Percentiles rank a stretch among this genome's conserved stretches.
Evolutionary conservation across 2,329 filamentous ascomycete species (phyloP).

Genomic region (Pseudocercospora crystallina): DNA sequence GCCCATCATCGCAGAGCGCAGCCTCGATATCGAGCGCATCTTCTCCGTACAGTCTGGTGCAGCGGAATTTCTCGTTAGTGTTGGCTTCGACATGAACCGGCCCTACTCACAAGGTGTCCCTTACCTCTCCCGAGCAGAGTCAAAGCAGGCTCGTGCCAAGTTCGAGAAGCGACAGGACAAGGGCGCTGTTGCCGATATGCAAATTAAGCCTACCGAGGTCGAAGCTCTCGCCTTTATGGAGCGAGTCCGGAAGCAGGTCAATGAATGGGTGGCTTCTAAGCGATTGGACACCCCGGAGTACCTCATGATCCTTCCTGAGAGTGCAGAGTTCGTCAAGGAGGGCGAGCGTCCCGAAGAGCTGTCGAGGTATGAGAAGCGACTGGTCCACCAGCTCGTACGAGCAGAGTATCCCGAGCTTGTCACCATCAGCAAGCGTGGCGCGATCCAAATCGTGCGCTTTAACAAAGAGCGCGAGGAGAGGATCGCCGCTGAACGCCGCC

Average conservation of each 20-base stretch:
- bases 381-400: slow-evolving; percentile 66
- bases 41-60: slow-evolving; percentile 61
- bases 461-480: slow-evolving; percentile 47
- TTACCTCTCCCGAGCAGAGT: slow-evolving; percentile 63
- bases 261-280: slow-evolving; percentile 45
- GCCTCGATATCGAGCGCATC: slow-evolving; percentile 59
- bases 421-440: slow-evolving; percentile 43
- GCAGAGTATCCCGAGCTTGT: slow-evolving; percentile 56
- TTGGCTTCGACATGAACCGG: slow-evolving; percentile 59
- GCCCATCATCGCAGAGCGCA: slow-evolving; percentile 52
- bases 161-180: slow-evolving; percentile 45
- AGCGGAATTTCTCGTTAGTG: slow-evolving; percentile 59
- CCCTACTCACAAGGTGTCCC: slow-evolving; percentile 59
- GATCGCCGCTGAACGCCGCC: slow-evolving; percentile 39
- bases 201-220: slow-evolving; percentile 53
- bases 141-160: slow-evolving; percentile 47
- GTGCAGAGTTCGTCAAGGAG: slow-evolving; percentile 17
- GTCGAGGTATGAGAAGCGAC: slow-evolving; percentile 61
- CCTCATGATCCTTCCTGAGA: slow-evolving; percentile 35
- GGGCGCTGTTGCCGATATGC: slow-evolving; percentile 45
- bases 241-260: slow-evolving; percentile 46
- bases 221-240: slow-evolving; percentile 54
- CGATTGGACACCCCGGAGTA: slow-evolving; percentile 26
- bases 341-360: slow-evolving; percentile 36
- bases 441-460: slow-evolving; percentile 43